Base-by-base conservation (phyloP, 306 rosid genomes). In the Acmispon strigosus region DNA sequence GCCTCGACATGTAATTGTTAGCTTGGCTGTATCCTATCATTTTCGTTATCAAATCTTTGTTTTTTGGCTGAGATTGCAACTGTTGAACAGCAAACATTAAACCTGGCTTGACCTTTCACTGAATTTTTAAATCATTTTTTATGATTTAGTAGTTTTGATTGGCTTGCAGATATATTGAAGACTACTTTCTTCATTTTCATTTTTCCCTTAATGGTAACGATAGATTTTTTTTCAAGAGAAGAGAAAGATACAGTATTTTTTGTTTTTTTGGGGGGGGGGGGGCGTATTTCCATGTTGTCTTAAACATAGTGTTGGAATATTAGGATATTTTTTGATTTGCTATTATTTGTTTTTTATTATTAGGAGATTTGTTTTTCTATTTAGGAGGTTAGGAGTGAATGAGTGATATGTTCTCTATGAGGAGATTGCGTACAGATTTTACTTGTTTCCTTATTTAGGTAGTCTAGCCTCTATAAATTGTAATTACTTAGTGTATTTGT, bases 91-190 rank as follows among this genome's bases (percentile, higher is more conserved):
- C 64, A 48, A 54, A 70, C 44, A 51, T 10, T 16, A 22, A 65
- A 56, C 16, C 36, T 50, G 50, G 68, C 44, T 66, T 53, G 72
- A 70, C 17, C 34, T 65, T 69, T 58, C 32, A 53, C 11, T 44
- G 48, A 14, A 42, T 52, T 60, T 43, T 43, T 15, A 36, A 62
- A 19, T 69, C 37, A 8, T 14, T 34, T 32, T 32, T 74, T 66
- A 55, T 66, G 9, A 51, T 66, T 49, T 56, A 44, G 13, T 39
- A 54, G 71, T 73, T 68, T 68, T 15, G 17, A 62, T 62, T 15
- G 58, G 57, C 44, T 53, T 69, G 62, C 50, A 9, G 43, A 27
- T 67, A 27, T 43, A 39, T 36, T 43, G 16, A 47, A 57, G 24
- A 41, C 18, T 59, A 37, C 24, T n/a, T 55, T 27, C 52, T 69